phyloP scores from a whole-genome alignment of 371 early-diverging fungal species.

The Syncephalis plumigaleata region DNA sequence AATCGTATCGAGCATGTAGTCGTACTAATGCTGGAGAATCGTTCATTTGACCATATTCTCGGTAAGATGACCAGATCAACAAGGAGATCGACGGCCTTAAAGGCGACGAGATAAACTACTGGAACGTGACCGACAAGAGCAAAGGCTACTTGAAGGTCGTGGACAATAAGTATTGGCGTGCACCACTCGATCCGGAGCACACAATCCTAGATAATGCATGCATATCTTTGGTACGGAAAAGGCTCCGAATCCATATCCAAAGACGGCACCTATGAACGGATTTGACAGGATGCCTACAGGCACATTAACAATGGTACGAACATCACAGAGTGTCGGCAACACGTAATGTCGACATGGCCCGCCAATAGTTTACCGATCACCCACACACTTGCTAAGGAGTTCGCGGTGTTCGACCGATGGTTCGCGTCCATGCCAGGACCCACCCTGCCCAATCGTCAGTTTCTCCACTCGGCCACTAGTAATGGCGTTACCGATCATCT shows the following conservation, averaged over 20 bases:
- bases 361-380: slow-evolving; percentile 13
- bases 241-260: slow-evolving; percentile 4
- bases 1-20: slow-evolving; percentile 15
- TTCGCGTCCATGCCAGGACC: slow-evolving; percentile 14
- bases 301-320: slow-evolving; percentile 4
- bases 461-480: slow-evolving; percentile 11
- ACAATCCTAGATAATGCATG: slow-evolving; percentile 7
- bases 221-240: slow-evolving; percentile 10
- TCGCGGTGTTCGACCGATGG: slow-evolving; percentile 11
- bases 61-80: slow-evolving; percentile 12
- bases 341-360: slow-evolving; percentile 13
- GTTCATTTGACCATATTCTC: slow-evolving; percentile 16
- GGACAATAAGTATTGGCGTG: slow-evolving; percentile 8
- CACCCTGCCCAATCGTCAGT: slow-evolving; percentile 17
- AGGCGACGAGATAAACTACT: slow-evolving; percentile 8
- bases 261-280: slow-evolving; percentile 11
- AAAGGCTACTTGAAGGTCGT: slow-evolving; percentile 10
- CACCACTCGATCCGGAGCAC: slow-evolving; percentile 12
- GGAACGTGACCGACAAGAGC: slow-evolving; percentile 5
- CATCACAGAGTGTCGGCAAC: slow-evolving; percentile 8
- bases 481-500: slow-evolving; percentile 5
- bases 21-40: slow-evolving; percentile 17
- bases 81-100: slow-evolving; percentile 10
- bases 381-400: slow-evolving; percentile 13
- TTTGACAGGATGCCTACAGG: slow-evolving; percentile 10